Conservation (phyloP, 441 rosid genomes). For the Populus trichocarpa region DNA sequence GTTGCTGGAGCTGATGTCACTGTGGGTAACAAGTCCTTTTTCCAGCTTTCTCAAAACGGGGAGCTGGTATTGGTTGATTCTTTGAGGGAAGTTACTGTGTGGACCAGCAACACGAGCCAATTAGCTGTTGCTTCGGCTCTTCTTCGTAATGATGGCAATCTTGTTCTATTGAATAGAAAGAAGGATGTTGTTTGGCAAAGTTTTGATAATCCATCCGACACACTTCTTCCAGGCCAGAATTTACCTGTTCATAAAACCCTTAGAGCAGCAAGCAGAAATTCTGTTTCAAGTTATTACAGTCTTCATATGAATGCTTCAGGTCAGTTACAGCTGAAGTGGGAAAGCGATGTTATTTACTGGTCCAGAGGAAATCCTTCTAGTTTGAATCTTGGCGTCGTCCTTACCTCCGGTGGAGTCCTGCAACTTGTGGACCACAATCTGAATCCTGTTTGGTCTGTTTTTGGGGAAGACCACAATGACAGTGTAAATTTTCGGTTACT, state of each 20-base stretch:
- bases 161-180: conserved; percentile 43
- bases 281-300: conserved; percentile 65
- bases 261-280: conserved; percentile 55
- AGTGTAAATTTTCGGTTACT: conserved; percentile 55
- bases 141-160: conserved; percentile 65
- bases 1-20: conserved; percentile 62
- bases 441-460: conserved; percentile 51
- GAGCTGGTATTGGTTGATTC: conserved; percentile 67
- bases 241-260: conserved; percentile 36
- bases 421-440: conserved; percentile 37
- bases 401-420: conserved; percentile 56
- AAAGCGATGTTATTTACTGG: conserved; percentile 60
- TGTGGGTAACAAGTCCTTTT: conserved; percentile 57
- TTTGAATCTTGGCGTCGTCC: conserved; percentile 49
- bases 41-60: conserved; percentile 56
- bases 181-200: conserved; percentile 65
- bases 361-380: conserved; percentile 32
- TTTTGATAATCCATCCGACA: conserved; percentile 63
- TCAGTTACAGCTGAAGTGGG: conserved; percentile 64
- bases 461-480: conserved; percentile 70
- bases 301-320: conserved; percentile 59
- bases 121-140: conserved; percentile 50
- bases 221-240: conserved; percentile 72
- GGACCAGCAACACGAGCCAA: conserved; percentile 58
- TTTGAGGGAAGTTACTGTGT: conserved; percentile 32